A percentile compares a stretch with the other conserved stretches of the same genome.
Conservation (phyloP, 2,329 filamentous ascomycete genomes). For the Fusarium neocosmosporiellum region DNA sequence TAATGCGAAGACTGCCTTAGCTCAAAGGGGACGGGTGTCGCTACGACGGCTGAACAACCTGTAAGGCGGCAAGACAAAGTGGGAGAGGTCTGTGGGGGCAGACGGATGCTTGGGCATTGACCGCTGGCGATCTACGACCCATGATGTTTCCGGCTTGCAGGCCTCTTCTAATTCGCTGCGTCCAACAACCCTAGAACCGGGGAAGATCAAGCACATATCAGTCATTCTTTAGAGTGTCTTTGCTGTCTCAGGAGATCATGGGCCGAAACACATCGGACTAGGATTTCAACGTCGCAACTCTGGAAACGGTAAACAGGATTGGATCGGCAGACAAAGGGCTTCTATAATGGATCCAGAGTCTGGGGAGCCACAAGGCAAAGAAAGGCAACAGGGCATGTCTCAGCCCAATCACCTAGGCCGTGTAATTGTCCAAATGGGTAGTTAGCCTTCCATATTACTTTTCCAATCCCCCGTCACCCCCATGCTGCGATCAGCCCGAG, state of each 20-base stretch:
- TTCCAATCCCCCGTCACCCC: neutral
- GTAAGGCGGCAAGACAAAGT: neutral
- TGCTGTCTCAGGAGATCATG: neutral
- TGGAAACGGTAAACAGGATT: neutral
- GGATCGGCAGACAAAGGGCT: neutral
- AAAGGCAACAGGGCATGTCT: neutral
- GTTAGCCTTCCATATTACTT: neutral
- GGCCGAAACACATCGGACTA: neutral
- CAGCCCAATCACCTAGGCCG: neutral
- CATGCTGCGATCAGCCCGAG: neutral
- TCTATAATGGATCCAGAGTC: neutral
- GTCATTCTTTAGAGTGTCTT: neutral
- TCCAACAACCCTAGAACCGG: neutral
- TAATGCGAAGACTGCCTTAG: neutral
- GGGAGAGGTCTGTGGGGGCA: neutral
- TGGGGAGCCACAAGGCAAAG: neutral
- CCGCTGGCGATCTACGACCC: conserved; percentile 3
- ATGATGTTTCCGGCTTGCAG: neutral
- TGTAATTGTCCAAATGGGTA: neutral
- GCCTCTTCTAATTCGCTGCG: neutral
- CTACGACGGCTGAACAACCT: neutral
- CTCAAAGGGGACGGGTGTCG: neutral
- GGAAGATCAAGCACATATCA: neutral
- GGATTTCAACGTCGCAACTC: neutral
- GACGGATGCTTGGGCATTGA: neutral